Evolutionary conservation across 768 basidiomycete genomes (phyloP), one percentile per base, ranked within the genome.

Genomic region (Pisolithus microcarpus): DNA sequence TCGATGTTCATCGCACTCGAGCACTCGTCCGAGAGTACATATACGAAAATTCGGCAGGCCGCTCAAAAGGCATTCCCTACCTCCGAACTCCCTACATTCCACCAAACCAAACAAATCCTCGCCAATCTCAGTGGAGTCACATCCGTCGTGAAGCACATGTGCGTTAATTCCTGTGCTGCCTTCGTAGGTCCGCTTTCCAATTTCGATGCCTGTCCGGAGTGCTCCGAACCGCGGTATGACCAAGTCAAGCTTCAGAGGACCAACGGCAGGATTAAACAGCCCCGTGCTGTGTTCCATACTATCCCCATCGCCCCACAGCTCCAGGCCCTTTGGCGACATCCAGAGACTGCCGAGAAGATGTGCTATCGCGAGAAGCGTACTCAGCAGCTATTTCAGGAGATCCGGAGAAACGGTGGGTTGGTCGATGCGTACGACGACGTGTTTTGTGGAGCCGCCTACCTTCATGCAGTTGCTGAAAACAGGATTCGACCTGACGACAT

Each of bases 401-500:
- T 44, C 24, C 16, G 9, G 24, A 44, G 24, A 26, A 44, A 44
- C n/a, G 26, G 7, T 30, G 26, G 43, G 6, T 10, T 44, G 1
- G 24, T 44, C 16, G 23, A 44, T 13, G 23, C 43, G 5, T 44
- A 44, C n/a, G 10, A 44, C 8, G 26, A 28, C 8, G 7, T 44
- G 10, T 44, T 44, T 19, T 44, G 43, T 16, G 13, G 43, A 3
- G 10, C n/a, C 1, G 43, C 26, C 26, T 44, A 44, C 24, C 15
- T 28, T 11, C 4, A 28, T 30, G 16, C 43, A 5, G 24, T 44
- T 1, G 15, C 24, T n/a, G 6, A 47, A 31, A 40, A 48, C 1
- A 28, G 26, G n/a, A 55, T 61, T 38, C 21, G n/a, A 1, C 4
- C 10, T 3, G 36, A 55, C 7, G 71, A 73, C 49, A 65, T 61